These are phyloP conservation scores for Saccharomycopsis hybrid DNA, from an alignment of 1,139 yeast species.

Conservation along the genomic window DNA sequence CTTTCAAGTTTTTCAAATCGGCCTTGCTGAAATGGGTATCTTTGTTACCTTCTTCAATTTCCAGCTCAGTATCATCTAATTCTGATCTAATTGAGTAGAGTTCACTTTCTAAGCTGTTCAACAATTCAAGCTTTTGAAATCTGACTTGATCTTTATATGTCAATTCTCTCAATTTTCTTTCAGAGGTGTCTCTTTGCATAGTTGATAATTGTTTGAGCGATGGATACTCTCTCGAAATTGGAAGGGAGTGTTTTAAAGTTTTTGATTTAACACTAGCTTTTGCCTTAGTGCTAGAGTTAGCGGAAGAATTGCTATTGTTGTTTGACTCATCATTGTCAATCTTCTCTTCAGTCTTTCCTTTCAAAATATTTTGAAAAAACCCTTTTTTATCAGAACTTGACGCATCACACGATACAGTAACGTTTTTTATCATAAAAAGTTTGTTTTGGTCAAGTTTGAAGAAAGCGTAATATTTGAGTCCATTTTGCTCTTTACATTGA, in stretches of 20 bases:
- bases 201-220: constrained; percentile 8
- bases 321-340: neutral
- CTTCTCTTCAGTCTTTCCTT: neutral
- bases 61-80: constrained; percentile 23
- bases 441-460: constrained; percentile 21
- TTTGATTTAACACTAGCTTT: constrained; percentile 4
- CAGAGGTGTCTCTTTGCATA: constrained; percentile 14
- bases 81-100: constrained; percentile 20
- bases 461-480: constrained; percentile 21
- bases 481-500: constrained; percentile 11
- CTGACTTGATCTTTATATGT: constrained; percentile 17
- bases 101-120: constrained; percentile 20
- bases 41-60: constrained; percentile 16
- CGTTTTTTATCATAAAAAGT: constrained; percentile 22
- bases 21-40: constrained; percentile 18
- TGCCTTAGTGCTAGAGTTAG: neutral
- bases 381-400: constrained; percentile 24
- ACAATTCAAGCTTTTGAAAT: constrained; percentile 17
- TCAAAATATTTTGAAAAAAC: constrained; percentile 20
- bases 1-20: constrained; percentile 12
- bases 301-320: constrained; percentile 6
- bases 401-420: constrained; percentile 24
- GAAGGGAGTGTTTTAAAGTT: neutral
- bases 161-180: constrained; percentile 15
- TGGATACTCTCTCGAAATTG: neutral